phyloP scores from a whole-genome alignment of 371 early-diverging fungal genomes.

The Zychaea mexicana region DNA sequence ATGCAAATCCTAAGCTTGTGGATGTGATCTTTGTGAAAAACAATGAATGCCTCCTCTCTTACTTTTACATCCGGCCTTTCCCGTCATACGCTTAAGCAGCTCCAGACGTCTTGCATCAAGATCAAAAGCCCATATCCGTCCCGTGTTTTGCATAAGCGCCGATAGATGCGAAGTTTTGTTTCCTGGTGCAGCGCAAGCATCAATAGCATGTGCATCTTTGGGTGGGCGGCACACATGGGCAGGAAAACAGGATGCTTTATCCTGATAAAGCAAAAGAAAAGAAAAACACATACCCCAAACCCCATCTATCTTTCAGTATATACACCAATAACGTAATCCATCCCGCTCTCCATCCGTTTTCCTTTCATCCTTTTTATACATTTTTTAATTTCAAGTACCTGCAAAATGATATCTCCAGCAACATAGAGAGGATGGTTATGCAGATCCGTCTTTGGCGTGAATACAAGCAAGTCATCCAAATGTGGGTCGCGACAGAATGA shows the following conservation, averaged over 20 bases:
- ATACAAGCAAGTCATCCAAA: conserved; percentile 80
- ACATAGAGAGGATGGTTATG: conserved; percentile 75
- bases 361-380: too few species aligned
- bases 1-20: conserved; percentile 3
- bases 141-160: conserved; percentile 84
- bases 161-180: conserved; percentile 96
- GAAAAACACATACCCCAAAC: neutral
- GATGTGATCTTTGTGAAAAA: neutral
- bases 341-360: too few species aligned
- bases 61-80: conserved; percentile 86
- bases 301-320: too few species aligned
- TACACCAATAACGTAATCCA: too few species aligned
- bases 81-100: conserved; percentile 72
- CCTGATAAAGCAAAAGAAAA: conserved; percentile 40
- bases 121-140: conserved; percentile 94
- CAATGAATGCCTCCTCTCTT: too few species aligned
- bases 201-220: conserved; percentile 76
- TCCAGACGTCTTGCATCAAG: conserved; percentile 79
- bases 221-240: conserved; percentile 88
- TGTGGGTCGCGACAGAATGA: conserved; percentile 70
- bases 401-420: conserved; percentile 83
- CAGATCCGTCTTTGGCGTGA: conserved; percentile 83
- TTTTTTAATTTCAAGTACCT: conserved; percentile 52
- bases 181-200: conserved; percentile 99
- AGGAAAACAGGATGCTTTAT: conserved; percentile 97